Percentiles rank a stretch among this genome's conserved stretches.
Conservation (phyloP, 1,284 basidiomycete species). For the Leccinum laetum region DNA sequence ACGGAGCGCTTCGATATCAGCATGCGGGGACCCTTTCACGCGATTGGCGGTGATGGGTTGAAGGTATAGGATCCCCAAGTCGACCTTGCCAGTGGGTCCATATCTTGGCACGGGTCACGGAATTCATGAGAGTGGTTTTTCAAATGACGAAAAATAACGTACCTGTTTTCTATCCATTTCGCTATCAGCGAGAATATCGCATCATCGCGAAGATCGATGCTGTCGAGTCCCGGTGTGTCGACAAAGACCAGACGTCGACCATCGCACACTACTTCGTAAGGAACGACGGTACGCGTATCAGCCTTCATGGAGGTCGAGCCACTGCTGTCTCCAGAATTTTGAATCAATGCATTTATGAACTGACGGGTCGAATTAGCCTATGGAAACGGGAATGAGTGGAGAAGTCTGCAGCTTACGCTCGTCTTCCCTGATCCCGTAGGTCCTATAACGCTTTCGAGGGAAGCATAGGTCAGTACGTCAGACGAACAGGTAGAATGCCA, state of each 20-base stretch:
- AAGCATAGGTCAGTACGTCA: background rate
- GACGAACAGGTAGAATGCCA: background rate
- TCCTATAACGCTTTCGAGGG: constrained; percentile 7
- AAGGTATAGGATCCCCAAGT: constrained; percentile 8
- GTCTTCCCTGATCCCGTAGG: constrained; percentile 16
- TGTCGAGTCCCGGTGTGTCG: constrained; percentile 15
- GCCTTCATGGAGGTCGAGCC: background rate
- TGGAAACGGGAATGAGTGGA: background rate
- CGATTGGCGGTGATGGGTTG: constrained; percentile 12
- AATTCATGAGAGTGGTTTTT: background rate
- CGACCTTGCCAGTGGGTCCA: background rate
- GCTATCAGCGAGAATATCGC: constrained; percentile 1
- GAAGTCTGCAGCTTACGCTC: background rate
- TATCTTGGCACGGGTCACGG: constrained; percentile 1
- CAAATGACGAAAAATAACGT: background rate
- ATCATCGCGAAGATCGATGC: background rate
- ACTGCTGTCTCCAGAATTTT: background rate
- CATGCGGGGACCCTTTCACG: constrained; percentile 1
- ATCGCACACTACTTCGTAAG: background rate
- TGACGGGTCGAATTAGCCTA: background rate
- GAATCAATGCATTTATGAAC: constrained; percentile 7
- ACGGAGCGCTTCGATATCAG: constrained; percentile 2
- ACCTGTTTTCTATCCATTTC: background rate
- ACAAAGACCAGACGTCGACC: constrained; percentile 5
- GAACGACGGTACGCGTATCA: background rate